Conservation (phyloP, 2,329 filamentous ascomycete species). For the Fusarium agapanthi region DNA sequence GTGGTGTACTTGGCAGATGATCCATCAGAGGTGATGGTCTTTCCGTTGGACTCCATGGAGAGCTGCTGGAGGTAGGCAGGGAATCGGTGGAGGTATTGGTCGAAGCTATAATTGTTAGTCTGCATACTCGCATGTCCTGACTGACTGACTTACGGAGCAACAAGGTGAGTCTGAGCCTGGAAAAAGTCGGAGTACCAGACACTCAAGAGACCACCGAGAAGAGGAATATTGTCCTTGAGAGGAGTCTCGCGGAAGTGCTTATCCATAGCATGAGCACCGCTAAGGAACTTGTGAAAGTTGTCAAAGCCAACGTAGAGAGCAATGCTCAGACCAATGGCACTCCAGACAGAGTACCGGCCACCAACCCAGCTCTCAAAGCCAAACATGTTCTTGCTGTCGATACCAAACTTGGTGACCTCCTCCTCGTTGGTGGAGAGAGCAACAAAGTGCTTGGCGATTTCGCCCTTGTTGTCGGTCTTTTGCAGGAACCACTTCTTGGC, state of each 20-base stretch:
- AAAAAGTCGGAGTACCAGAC: constrained; percentile 99
- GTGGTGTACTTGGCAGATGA: constrained; percentile 97
- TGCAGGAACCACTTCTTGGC: constrained; percentile 98
- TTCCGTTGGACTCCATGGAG: constrained; percentile 99
- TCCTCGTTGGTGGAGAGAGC: constrained; percentile 94
- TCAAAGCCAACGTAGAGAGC: constrained; percentile 95
- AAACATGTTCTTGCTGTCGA: constrained; percentile 99
- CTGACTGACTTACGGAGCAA: constrained; percentile 79
- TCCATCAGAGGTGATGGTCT: constrained; percentile 90
- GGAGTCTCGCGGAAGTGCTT: constrained; percentile 95
- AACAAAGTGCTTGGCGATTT: constrained; percentile 99
- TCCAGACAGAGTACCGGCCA: constrained; percentile 98
- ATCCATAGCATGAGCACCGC: constrained; percentile 96
- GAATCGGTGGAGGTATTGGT: constrained; percentile 99
- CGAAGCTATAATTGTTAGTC: constrained; percentile 68
- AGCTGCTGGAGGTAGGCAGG: constrained; percentile 98
- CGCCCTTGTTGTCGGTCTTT: constrained; percentile 76
- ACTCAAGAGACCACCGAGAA: constrained; percentile 89
- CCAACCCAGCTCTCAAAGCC: constrained; percentile 99
- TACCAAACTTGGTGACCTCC: constrained; percentile 98
- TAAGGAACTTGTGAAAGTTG: constrained; percentile 96
- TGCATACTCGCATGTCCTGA: neutral
- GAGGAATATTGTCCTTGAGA: constrained; percentile 92
- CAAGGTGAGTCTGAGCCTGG: constrained; percentile 95
- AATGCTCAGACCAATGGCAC: constrained; percentile 94